Conservation (phyloP, 2,329 filamentous ascomycete genomes). For the Clarireedia homoeocarpa region DNA sequence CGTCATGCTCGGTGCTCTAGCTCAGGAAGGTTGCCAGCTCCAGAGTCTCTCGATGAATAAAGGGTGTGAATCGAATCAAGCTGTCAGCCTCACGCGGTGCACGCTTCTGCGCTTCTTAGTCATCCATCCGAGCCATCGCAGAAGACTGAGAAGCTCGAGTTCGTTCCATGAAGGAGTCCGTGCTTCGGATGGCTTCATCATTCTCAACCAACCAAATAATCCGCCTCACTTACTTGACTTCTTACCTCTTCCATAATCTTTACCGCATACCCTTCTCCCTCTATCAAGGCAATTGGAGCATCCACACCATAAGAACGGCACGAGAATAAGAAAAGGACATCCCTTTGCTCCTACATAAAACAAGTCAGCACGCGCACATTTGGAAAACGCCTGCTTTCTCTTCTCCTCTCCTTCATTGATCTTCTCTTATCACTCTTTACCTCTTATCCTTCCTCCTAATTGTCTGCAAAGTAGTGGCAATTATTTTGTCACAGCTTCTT, state of each 20-base stretch:
- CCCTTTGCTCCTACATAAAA: too few species aligned
- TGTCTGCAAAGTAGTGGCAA: neutral
- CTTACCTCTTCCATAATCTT: neutral
- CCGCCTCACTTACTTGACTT: neutral
- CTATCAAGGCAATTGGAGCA: too few species aligned
- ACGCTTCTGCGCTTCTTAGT: neutral
- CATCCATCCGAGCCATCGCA: neutral
- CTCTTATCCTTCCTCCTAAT: neutral
- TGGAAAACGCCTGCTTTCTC: conserved; percentile 1
- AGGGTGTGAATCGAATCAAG: neutral
- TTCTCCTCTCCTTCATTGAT: neutral
- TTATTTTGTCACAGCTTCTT: neutral
- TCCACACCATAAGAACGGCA: neutral
- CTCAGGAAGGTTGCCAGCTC: neutral
- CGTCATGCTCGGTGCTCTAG: neutral
- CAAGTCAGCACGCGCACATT: neutral
- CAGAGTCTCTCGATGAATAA: too few species aligned
- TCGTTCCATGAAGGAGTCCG: neutral
- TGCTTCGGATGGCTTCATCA: neutral
- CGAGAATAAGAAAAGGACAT: neutral
- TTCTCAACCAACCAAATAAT: neutral
- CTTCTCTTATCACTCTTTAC: too few species aligned
- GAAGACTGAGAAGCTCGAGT: neutral
- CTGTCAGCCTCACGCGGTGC: neutral
- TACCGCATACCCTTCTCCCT: too few species aligned